Conservation (phyloP, 1,284 basidiomycete genomes). For the Cryptococcus floricola region DNA sequence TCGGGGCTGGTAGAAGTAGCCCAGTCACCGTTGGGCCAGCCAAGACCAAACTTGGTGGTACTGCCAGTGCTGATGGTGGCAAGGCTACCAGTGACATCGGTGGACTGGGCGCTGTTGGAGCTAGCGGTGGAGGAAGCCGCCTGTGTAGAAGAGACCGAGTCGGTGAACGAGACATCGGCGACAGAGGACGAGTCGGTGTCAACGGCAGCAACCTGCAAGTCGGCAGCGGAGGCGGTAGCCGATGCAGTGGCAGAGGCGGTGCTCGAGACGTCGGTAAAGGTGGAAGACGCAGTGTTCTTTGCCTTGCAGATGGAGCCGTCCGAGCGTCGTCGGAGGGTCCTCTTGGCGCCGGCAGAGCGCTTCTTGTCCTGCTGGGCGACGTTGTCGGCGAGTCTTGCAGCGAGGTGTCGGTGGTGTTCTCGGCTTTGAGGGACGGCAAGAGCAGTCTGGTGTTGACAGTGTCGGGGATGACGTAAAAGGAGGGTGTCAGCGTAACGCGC, state of each 20-base stretch:
- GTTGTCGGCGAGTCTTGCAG: constrained; percentile 12
- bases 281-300: not conserved
- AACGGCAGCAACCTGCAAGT: not conserved
- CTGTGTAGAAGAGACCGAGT: constrained; percentile 7
- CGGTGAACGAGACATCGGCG: constrained; percentile 3
- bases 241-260: constrained; percentile 14
- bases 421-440: constrained; percentile 4
- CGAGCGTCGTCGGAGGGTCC: constrained; percentile 28
- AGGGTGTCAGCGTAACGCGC: not conserved
- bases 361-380: constrained; percentile 1
- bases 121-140: constrained; percentile 19
- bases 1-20: constrained; percentile 46
- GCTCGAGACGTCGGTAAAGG: constrained; percentile 19
- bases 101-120: constrained; percentile 9
- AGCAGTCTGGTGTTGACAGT: not conserved
- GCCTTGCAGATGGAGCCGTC: constrained; percentile 43
- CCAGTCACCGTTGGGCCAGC: constrained; percentile 60
- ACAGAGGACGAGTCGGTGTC: not conserved
- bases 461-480: not conserved
- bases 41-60: constrained; percentile 57
- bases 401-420: constrained; percentile 31
- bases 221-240: constrained; percentile 9
- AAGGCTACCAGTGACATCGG: constrained; percentile 4
- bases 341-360: not conserved
- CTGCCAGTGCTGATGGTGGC: constrained; percentile 27